Conservation (phyloP, 139 green algal genomes). For the Volvox reticuliferus region DNA sequence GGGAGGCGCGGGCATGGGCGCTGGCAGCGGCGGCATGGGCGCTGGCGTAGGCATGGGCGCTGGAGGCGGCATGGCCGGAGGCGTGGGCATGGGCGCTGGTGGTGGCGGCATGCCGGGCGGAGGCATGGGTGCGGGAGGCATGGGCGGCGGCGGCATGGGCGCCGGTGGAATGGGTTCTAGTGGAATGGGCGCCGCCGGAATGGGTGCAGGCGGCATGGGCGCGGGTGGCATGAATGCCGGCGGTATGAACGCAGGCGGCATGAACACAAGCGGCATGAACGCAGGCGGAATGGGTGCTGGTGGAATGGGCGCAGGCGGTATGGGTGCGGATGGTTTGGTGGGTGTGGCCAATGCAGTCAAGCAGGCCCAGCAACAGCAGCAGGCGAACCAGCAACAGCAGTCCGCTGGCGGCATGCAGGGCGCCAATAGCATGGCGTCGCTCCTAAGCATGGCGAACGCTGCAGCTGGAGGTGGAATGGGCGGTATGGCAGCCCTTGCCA, state of each 20-base stretch:
- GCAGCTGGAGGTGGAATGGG: slow-evolving; percentile 27
- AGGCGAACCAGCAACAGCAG: slow-evolving; percentile 28
- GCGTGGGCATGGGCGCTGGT: slow-evolving; percentile 42
- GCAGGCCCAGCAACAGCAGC: slow-evolving; percentile 9
- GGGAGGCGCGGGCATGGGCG: slow-evolving; percentile 38
- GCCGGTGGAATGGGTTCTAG: slow-evolving; percentile 46
- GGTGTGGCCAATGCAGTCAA: slow-evolving; percentile 4
- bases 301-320: slow-evolving; percentile 53
- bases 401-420: not conserved
- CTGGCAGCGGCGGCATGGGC: slow-evolving; percentile 41
- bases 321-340: slow-evolving; percentile 53
- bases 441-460: slow-evolving; percentile 43
- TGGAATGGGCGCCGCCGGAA: slow-evolving; percentile 46
- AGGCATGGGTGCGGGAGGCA: slow-evolving; percentile 16
- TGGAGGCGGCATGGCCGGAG: not conserved
- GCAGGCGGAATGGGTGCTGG: slow-evolving; percentile 11
- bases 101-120: slow-evolving; percentile 30
- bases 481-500: slow-evolving; percentile 22
- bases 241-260: slow-evolving; percentile 47
- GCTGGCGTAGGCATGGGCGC: slow-evolving; percentile 41
- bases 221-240: slow-evolving; percentile 49
- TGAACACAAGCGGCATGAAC: slow-evolving; percentile 40
- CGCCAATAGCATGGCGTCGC: slow-evolving; percentile 20
- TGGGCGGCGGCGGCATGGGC: slow-evolving; percentile 51
- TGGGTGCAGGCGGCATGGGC: slow-evolving; percentile 51